phyloP scores from a whole-genome alignment of 176 grass and related monocot species.

The Rhynchospora tenuis region DNA sequence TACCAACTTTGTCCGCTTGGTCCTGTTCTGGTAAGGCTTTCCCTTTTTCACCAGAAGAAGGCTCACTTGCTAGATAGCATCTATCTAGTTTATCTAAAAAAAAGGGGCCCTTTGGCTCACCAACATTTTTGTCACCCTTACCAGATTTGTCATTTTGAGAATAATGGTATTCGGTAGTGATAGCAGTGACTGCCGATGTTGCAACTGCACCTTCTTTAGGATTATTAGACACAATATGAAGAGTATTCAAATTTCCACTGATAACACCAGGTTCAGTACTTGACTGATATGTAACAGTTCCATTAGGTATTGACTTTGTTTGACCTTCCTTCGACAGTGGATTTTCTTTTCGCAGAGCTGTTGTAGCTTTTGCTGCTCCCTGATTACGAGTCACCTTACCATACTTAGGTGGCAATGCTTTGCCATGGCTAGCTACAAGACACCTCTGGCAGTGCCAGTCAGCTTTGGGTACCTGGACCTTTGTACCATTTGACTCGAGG shows the following conservation, averaged over 20 bases:
- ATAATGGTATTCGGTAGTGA: neutral
- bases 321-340: constrained; percentile 33
- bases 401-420: constrained; percentile 94
- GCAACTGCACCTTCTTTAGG: constrained; percentile 25
- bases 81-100: no score
- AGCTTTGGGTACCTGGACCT: constrained; percentile 58
- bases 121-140: neutral
- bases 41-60: neutral
- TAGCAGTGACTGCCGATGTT: neutral
- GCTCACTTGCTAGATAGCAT: neutral
- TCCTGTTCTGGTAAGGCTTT: neutral
- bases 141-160: constrained; percentile 13
- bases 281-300: constrained; percentile 33
- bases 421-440: constrained; percentile 67
- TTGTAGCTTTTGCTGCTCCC: constrained; percentile 41
- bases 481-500: constrained; percentile 75
- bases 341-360: constrained; percentile 41
- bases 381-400: constrained; percentile 86
- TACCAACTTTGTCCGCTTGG: neutral
- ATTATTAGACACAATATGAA: constrained; percentile 29
- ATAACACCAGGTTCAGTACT: constrained; percentile 26
- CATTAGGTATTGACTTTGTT: constrained; percentile 50
- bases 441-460: constrained; percentile 95
- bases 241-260: constrained; percentile 21
- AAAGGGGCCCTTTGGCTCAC: neutral